Conservation (phyloP, 805 yeast genomes). For the Lipomyces kockii region DNA sequence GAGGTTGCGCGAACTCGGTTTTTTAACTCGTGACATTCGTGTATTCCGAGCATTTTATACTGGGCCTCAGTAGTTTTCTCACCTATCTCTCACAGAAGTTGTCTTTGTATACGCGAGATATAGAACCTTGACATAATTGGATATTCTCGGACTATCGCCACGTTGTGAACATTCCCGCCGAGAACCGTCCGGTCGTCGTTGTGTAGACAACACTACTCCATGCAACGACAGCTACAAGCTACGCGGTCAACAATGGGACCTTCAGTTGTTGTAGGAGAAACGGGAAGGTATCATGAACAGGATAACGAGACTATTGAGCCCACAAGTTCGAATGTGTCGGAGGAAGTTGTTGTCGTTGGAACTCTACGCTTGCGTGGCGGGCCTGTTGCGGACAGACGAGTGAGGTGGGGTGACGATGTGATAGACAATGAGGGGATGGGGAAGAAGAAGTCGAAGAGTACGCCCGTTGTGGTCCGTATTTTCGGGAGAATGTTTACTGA, state of each 20-base stretch:
- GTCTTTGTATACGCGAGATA: background rate
- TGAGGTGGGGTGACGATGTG: constrained; percentile 83
- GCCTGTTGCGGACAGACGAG: constrained; percentile 47
- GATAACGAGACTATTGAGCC: constrained; percentile 10
- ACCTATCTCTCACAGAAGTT: background rate
- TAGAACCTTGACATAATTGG: background rate
- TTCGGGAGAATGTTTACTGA: constrained; percentile 35
- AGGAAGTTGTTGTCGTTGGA: constrained; percentile 17
- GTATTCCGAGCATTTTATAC: too few species aligned
- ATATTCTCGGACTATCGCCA: background rate
- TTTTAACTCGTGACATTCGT: too few species aligned
- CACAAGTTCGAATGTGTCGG: background rate
- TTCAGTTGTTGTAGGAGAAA: constrained; percentile 20
- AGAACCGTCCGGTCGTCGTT: background rate
- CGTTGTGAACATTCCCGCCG: background rate
- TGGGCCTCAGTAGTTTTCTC: background rate
- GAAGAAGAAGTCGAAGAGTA: constrained; percentile 82
- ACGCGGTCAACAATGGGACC: constrained; percentile 28
- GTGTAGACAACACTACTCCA: background rate
- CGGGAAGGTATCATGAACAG: constrained; percentile 20
- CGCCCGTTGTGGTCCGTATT: constrained; percentile 30
- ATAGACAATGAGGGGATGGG: constrained; percentile 89
- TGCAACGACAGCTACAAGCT: constrained; percentile 25
- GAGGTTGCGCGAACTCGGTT: too few species aligned
- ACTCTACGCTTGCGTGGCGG: constrained; percentile 35